These are phyloP conservation scores for Vicia villosa DNA, from an alignment of 306 rosid species.

Conservation along the genomic window DNA sequence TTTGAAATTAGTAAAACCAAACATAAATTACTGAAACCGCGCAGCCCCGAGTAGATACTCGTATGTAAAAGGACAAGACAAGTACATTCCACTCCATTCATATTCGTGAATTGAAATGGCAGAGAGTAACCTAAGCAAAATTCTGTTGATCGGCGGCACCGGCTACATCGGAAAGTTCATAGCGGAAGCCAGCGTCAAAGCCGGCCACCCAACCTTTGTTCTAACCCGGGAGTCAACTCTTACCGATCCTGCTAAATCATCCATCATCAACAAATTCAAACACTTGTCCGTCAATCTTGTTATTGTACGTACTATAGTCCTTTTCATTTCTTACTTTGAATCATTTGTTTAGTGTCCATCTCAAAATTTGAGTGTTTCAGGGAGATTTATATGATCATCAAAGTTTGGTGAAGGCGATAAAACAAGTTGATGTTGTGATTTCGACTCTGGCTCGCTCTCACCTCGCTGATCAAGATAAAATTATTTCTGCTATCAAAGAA, in stretches of 20 bases:
- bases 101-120: neutral
- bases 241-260: conserved; percentile 51
- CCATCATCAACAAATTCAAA: conserved; percentile 55
- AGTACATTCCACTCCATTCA: neutral
- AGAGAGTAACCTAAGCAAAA: conserved; percentile 11
- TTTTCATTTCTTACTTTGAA: too few relatives aligned
- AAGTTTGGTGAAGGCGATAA: conserved; percentile 79
- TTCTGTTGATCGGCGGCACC: conserved; percentile 74
- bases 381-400: conserved; percentile 71
- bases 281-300: conserved; percentile 51
- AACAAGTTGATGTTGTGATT: conserved; percentile 76
- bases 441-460: conserved; percentile 53
- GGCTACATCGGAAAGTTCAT: conserved; percentile 74
- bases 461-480: conserved; percentile 64
- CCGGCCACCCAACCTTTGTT: conserved; percentile 64
- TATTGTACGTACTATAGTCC: conserved; percentile 26
- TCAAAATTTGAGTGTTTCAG: conserved; percentile 34
- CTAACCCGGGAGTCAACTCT: conserved; percentile 56
- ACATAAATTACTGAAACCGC: too few relatives aligned
- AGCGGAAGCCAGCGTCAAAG: conserved; percentile 63
- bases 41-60: too few relatives aligned
- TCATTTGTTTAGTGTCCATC: neutral
- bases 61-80: neutral
- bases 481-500: conserved; percentile 74
- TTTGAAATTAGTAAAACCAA: too few relatives aligned